Conservation (phyloP, 306 rosid genomes). For the Inga leiocalycina region DNA sequence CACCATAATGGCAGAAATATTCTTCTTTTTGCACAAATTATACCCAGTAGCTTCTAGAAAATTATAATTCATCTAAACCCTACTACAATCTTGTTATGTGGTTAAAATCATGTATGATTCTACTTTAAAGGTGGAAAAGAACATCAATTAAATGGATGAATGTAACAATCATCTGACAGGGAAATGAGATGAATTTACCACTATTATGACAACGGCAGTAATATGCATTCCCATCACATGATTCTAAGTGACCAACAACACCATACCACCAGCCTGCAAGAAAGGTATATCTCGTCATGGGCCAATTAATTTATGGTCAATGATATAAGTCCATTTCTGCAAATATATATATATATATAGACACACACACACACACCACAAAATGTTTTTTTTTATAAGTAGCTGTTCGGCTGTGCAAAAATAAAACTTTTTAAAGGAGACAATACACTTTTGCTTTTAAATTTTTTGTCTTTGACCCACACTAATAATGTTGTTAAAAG, state of each 20-base stretch:
- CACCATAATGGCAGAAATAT: constrained; percentile 1
- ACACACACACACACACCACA: background rate
- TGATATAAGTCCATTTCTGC: constrained; percentile 17
- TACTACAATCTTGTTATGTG: constrained; percentile 2
- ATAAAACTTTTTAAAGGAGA: background rate
- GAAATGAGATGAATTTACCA: constrained; percentile 64
- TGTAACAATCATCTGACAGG: constrained; percentile 30
- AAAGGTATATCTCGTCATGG: constrained; percentile 32
- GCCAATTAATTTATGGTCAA: constrained; percentile 11
- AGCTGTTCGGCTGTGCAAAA: background rate
- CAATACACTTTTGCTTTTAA: background rate
- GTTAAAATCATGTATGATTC: constrained; percentile 32
- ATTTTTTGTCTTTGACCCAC: background rate
- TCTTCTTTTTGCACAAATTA: constrained; percentile 2
- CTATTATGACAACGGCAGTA: constrained; percentile 72
- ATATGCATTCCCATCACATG: constrained; percentile 74
- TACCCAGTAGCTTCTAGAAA: constrained; percentile 1
- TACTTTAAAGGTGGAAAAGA: constrained; percentile 26
- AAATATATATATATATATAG: background rate
- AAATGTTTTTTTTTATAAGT: background rate
- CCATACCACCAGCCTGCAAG: constrained; percentile 99
- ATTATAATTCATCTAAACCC: constrained; percentile 19
- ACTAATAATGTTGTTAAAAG: background rate
- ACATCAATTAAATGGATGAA: constrained; percentile 25
- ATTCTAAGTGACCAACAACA: constrained; percentile 88